Base-by-base conservation (phyloP, 495 filamentous ascomycete species). In the Neohortaea acidophila region DNA sequence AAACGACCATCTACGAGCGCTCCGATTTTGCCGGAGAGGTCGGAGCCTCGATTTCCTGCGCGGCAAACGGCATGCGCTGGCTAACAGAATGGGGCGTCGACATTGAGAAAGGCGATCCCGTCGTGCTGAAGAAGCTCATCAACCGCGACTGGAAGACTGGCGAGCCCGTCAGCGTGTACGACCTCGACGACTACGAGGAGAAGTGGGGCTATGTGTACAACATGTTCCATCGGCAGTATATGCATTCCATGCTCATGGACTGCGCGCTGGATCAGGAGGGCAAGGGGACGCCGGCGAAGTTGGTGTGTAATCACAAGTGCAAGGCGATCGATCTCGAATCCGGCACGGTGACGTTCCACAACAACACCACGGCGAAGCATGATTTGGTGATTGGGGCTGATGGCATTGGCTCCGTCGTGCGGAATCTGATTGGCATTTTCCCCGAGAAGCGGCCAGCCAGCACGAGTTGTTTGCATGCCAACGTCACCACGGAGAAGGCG, bases 161-260 rank as follows among this genome's bases (percentile, higher is more conserved):
- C 0, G 60, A 65, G 35, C 56, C 59, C 8, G 59, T 62, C 17
- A 65, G 58, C 41, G 62, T 62, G 19, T 65, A 64, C 39, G 55
- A 59, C 23, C 38, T 69, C 33, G 56, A 49, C 8, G 64, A 67
- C 34, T 44, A 44, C 22, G 26, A 44, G 22, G 20, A 21, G 13
- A 26, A 31, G 25, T 44, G 33, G 31, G 38, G 28, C 13, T 42
- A 51, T 29, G 55, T 60, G 15, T 70, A 69, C 47, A 63, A 69
- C 51, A 68, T 70, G 68, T 72, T 70, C 42, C 68, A 72, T 38
- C 62, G 68, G 1, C 59, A 64, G 36, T 57, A 69, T 41, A 72
- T 72, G 68, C 68, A 72, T 45, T 41, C 54, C 5, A 70, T 70
- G 66, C 45, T 72, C 49, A 67, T 58, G 57, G 62, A 66, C 21